These are phyloP conservation scores for Ogataea allantospora DNA, from an alignment of 805 yeast species.

Conservation along the genomic window DNA sequence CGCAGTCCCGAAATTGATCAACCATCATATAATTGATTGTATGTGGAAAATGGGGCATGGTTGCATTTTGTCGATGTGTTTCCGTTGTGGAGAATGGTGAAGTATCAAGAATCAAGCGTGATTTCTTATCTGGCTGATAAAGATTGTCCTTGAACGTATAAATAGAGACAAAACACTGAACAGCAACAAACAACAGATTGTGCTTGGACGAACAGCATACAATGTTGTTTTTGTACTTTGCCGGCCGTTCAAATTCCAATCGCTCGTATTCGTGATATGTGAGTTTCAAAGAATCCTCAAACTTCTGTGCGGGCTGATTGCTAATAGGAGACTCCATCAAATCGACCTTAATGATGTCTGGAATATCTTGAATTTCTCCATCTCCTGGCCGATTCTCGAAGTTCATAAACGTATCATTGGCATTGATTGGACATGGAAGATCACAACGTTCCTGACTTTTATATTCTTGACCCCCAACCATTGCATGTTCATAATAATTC, in stretches of 20 bases:
- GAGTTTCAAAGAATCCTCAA: constrained; percentile 32
- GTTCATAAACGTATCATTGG: constrained; percentile 32
- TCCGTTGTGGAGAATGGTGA: constrained; percentile 41
- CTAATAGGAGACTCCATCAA: constrained; percentile 25
- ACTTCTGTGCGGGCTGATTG: constrained; percentile 37
- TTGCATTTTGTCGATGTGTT: constrained; percentile 36
- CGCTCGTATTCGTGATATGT: constrained; percentile 18
- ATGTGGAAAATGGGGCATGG: constrained; percentile 56
- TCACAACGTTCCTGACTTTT: constrained; percentile 2
- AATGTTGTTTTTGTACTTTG: constrained; percentile 43
- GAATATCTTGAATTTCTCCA: constrained; percentile 16
- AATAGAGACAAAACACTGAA: constrained; percentile 36
- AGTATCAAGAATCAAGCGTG: constrained; percentile 39
- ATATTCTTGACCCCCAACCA: constrained; percentile 16
- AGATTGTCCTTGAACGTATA: constrained; percentile 33
- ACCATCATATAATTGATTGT: constrained; percentile 51
- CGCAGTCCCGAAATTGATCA: constrained; percentile 36
- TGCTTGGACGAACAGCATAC: constrained; percentile 24
- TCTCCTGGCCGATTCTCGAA: constrained; percentile 33
- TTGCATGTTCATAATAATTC: constrained; percentile 16
- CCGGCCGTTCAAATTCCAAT: constrained; percentile 27
- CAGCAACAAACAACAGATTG: constrained; percentile 30
- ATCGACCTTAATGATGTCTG: constrained; percentile 19
- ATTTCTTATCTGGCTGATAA: constrained; percentile 29
- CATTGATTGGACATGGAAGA: constrained; percentile 27